Base-by-base conservation (phyloP, 331 rosid genomes). In the Quercus lobata region DNA sequence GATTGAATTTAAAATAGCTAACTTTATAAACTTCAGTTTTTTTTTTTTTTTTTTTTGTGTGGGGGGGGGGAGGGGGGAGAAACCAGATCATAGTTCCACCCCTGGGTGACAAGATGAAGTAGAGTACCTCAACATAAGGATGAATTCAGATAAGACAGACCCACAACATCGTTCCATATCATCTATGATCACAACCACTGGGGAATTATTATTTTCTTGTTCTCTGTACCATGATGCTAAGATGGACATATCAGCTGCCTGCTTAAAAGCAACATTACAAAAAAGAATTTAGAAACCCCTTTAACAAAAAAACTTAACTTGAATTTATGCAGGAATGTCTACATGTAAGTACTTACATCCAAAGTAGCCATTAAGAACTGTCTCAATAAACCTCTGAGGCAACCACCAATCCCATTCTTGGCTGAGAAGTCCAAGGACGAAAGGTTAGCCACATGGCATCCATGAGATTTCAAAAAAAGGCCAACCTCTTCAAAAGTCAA, bases 211-310 rank as follows among this genome's bases (percentile, higher is more conserved):
- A 85, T 85, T 85, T 78, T 86, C 98, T 56, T 87, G 93, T 75
- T 89, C 96, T 87, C 87, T 83, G 86, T 95, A 91, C 99, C 98
- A 95, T 78, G 99, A 93, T 70, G 98, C 99, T 80, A 95, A 86
- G 84, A 87, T 79, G 72, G 93, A 90, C 70, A 95, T 83, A 72
- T 95, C 99, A 73, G 92, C 89, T 66, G 89, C 80, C 99, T 95
- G 98, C 76, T 60, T 69, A 71, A 78, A 78, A 76, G 41, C 10
- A 71, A 37, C 25, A 80, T 80, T 46, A 68, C 21, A 77, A 78
- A 73, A 57, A 87, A 66, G 46, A 73, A 80, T 11, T n/a, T 60
- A 35, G 63, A 10, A 73, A 60, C 19, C 14, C 29, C 71, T 21
- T 10, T 2, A 57, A 80, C 17, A 49, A 21, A 60, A 27, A 66